Evolutionary conservation across 208 protist species (phyloP).

Genomic region (Trypanosoma theileri): DNA sequence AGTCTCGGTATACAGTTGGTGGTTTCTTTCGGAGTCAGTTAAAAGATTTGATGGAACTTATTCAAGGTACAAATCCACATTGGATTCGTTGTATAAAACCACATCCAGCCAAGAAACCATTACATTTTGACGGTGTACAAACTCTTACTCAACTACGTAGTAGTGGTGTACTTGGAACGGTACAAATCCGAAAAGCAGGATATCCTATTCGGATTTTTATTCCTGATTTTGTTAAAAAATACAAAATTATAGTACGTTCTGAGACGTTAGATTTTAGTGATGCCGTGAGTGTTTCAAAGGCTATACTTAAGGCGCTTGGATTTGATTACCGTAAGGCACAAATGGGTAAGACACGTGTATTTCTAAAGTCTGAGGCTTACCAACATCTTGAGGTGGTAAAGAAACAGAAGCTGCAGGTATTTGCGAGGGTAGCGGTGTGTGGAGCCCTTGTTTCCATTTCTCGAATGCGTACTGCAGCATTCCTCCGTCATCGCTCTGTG

Average conservation of each 20-base stretch:
- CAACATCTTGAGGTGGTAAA: conserved; percentile 34
- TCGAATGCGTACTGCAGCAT: conserved; percentile 16
- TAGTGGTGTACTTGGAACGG: conserved; percentile 45
- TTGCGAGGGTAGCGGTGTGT: conserved; percentile 18
- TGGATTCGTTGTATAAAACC: conserved; percentile 61
- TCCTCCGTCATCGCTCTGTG: conserved; percentile 14
- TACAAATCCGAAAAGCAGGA: conserved; percentile 49
- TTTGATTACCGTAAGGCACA: conserved; percentile 33
- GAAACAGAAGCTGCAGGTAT: conserved; percentile 30
- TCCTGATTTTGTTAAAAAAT: conserved; percentile 27
- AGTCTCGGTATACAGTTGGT: conserved; percentile 33
- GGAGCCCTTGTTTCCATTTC: conserved; percentile 18
- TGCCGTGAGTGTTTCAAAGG: conserved; percentile 11
- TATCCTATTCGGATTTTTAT: conserved; percentile 37
- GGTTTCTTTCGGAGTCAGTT: conserved; percentile 40
- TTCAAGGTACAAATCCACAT: conserved; percentile 42
- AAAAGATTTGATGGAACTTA: conserved; percentile 34
- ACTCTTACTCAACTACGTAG: conserved; percentile 36
- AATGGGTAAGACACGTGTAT: conserved; percentile 44
- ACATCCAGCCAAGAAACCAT: conserved; percentile 44
- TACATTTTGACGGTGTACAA: conserved; percentile 35
- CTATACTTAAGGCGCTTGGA: conserved; percentile 16
- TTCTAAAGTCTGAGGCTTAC: conserved; percentile 44
- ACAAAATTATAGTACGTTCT: conserved; percentile 31
- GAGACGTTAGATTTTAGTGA: conserved; percentile 18